These are phyloP conservation scores for Yarrowia sp. DNA, from an alignment of 805 yeast genomes.

Conservation along the genomic window DNA sequence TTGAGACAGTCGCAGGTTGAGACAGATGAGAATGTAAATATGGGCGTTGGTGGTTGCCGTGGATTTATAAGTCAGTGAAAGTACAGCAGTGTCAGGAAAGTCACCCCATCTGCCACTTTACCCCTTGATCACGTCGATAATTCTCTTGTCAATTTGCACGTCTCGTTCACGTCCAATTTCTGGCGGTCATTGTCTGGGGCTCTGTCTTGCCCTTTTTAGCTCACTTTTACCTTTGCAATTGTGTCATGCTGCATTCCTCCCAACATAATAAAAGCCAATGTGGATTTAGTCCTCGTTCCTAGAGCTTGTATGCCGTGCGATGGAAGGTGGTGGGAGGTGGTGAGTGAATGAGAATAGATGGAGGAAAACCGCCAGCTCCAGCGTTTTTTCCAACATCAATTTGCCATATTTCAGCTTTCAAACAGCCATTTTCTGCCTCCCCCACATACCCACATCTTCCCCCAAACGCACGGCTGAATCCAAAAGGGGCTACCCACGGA, in stretches of 20 bases:
- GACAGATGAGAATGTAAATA: not conserved
- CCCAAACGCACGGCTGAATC: conserved; percentile 13
- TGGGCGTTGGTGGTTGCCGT: too few species aligned
- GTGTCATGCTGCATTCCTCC: conserved; percentile 31
- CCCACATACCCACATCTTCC: too few species aligned
- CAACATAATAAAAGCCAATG: conserved; percentile 12
- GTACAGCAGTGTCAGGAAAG: too few species aligned
- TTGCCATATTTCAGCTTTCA: not conserved
- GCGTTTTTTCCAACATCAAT: not conserved
- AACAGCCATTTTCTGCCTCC: not conserved
- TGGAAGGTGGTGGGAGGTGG: not conserved
- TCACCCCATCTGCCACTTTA: too few species aligned
- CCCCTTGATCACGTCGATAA: too few species aligned
- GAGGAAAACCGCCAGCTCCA: too few species aligned
- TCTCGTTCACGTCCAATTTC: too few species aligned
- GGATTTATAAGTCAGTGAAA: too few species aligned
- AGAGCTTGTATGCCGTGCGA: conserved; percentile 23
- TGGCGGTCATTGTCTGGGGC: too few species aligned
- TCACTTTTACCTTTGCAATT: not conserved
- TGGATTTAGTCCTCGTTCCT: conserved; percentile 2
- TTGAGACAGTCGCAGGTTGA: not conserved
- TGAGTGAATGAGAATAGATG: not conserved
- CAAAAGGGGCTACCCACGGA: conserved; percentile 30
- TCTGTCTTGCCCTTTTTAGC: not conserved
- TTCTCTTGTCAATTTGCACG: too few species aligned